Base-by-base conservation (phyloP, 352 stramenopile genomes). In the Globisporangium yorkense region DNA sequence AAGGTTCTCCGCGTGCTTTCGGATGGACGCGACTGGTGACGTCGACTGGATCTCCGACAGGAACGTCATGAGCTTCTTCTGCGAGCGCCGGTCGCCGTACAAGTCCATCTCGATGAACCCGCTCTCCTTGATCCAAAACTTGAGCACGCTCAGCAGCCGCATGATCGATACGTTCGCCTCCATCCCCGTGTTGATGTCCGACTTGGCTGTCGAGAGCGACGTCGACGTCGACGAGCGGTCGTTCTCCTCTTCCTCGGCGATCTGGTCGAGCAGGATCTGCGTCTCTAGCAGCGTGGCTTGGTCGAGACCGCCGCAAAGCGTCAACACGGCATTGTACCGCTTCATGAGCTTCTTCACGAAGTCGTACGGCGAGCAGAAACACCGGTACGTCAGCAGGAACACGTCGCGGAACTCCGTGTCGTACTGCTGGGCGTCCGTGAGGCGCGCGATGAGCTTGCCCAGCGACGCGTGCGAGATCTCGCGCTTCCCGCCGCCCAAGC, bases 261-360 rank as follows among this genome's bases (percentile, higher is more conserved):
- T 84, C 63, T 92, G 75, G 20, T 88, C 79, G 7, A 89, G 63
- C 29, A 89, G 31, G 12, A 67, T 57, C 61, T 92, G 76, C 3
- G 77, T 89, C 63, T 89, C 74, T 51, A 75, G 62, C 18, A 89
- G 65, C 7, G 71, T 77, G 33, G 83, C 69, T 0, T 68, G 64
- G 54, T 88, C 75, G 7, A 89, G 41, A 0, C 67, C 71, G 0
- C 64, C 67, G 37, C 78, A 88, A 3, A 92, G 51, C 8, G 73
- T 84, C 7, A 89, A 57, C 45, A 92, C 83, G 0, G 83, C 85
- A 3, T 68, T 88, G 63, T 95, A 95, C 9, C 85, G 74, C 62
- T 95, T 95, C 65, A 89, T 72, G 16, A 95, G 71, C 58, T 95
- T 95, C 67, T 93, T 93, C 53, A 95, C 76, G 41, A 95, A 91